Base-by-base conservation (phyloP, 208 protist genomes). In the Leishmania gerbilli region DNA sequence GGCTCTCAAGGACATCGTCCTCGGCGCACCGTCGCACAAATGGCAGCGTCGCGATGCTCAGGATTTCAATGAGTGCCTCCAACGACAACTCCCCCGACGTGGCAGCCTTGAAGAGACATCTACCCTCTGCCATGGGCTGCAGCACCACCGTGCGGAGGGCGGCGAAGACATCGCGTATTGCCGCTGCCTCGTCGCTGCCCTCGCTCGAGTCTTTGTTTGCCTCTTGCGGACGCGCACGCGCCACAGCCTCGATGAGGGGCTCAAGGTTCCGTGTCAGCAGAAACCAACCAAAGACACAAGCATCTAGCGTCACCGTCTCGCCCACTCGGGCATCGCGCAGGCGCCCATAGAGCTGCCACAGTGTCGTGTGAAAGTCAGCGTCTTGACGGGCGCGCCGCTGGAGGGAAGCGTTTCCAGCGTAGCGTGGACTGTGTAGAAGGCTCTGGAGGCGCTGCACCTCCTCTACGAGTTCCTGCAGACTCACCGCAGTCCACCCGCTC, bases 281-380 rank as follows among this genome's bases (percentile, higher is more conserved):
- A 65, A 88, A 90, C 89, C 89, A 93, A 8, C 87, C 77, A 76
- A 85, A 94, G 9, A 90, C 76, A 49, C 89, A 83, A 1, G 92
- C 90, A 77, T 94, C 83, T 67, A 86, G 55, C 4, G 87, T 94
- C n/a, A 96, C 80, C 11, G 88, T 93, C 78, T 89, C 83, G 17
- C 81, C 90, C 49, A 94, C 76, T 65, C 81, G 81, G 0, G 88
- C 87, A 5, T 37, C 47, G 17, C 81, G 27, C 17, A 94, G 81
- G 19, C 90, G 90, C 31, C 81, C 56, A 69, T 93, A 93, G 0
- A 96, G 78, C 19, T 69, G 81, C 4, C 68, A 55, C 19, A 93
- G 74, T n/a, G 83, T 37, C 11, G 82, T 24, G 45, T 60, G 77
- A 24, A 86, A 72, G 56, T 89, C 81, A 1, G 47, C 19, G 40